A percentile compares a stretch with the other conserved stretches of the same genome.
Conservation (phyloP, 2,329 filamentous ascomycete genomes). For the Aspergillus sp. region DNA sequence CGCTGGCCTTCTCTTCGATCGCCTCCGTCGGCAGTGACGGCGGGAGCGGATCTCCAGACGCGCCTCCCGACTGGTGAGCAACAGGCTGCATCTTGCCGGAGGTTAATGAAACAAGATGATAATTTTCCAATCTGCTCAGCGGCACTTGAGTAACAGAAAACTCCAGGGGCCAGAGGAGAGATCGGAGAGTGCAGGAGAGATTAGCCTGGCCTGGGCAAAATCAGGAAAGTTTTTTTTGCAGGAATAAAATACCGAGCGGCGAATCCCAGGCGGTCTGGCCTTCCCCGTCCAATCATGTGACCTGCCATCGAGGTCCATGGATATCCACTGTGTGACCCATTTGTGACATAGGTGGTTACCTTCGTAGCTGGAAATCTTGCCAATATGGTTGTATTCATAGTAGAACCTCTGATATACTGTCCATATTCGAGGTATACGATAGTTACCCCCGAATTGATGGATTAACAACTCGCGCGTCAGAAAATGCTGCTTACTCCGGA, state of each 20-base stretch:
- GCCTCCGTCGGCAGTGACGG: constrained; percentile 14
- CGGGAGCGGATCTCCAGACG: constrained; percentile 12
- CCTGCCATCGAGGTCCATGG: not conserved
- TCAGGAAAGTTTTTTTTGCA: constrained; percentile 9
- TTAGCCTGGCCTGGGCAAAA: not conserved
- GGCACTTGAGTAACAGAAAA: not conserved
- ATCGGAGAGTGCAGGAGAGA: not conserved
- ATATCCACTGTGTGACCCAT: not conserved
- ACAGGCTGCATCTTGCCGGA: constrained; percentile 13
- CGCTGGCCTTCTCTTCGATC: not conserved
- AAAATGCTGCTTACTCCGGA: not conserved
- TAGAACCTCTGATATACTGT: no score
- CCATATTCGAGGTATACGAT: no score
- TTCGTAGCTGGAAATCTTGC: no score
- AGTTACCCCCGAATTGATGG: no score
- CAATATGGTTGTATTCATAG: accelerated
- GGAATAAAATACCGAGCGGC: constrained; percentile 9
- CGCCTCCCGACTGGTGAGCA: constrained; percentile 8
- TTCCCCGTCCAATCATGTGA: constrained; percentile 1
- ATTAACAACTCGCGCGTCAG: not conserved
- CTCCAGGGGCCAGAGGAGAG: not conserved
- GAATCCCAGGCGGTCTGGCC: constrained; percentile 8
- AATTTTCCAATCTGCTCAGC: not conserved
- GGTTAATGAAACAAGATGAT: no score
- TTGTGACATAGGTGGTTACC: no score